These are phyloP conservation scores for Dioszegia crocea DNA, from an alignment of 768 basidiomycete genomes.

Conservation along the genomic window DNA sequence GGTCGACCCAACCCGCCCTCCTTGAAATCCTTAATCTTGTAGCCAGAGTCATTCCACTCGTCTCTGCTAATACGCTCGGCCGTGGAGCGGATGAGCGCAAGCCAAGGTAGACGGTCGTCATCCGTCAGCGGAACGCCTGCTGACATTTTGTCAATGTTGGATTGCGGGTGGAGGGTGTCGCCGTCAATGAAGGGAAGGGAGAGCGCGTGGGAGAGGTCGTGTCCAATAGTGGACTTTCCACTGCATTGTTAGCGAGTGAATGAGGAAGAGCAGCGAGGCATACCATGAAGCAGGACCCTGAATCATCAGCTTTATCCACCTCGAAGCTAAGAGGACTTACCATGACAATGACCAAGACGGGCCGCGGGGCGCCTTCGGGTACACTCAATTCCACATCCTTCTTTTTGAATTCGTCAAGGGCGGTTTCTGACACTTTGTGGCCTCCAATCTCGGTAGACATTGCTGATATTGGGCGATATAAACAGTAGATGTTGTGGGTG, in stretches of 20 bases:
- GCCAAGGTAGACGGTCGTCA: constrained; percentile 80
- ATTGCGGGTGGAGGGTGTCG: constrained; percentile 75
- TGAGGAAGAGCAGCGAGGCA: neutral
- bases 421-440: constrained; percentile 9
- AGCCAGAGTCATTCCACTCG: constrained; percentile 30
- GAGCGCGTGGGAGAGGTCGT: constrained; percentile 60
- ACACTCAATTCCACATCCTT: constrained; percentile 38
- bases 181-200: constrained; percentile 79
- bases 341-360: constrained; percentile 53
- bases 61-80: constrained; percentile 55
- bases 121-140: constrained; percentile 71
- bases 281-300: constrained; percentile 50
- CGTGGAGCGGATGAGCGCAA: constrained; percentile 64
- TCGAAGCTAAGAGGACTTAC: constrained; percentile 21
- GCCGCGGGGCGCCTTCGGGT: constrained; percentile 34
- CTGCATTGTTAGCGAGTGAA: constrained; percentile 4
- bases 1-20: constrained; percentile 38
- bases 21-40: constrained; percentile 10
- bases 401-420: constrained; percentile 24
- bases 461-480: no score
- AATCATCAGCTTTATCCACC: constrained; percentile 57
- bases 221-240: constrained; percentile 56
- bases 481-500: no score
- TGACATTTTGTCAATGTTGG: constrained; percentile 85
- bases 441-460: neutral